Base-by-base conservation (phyloP, 176 grass and related monocot species). In the Calamus simplicifolius region DNA sequence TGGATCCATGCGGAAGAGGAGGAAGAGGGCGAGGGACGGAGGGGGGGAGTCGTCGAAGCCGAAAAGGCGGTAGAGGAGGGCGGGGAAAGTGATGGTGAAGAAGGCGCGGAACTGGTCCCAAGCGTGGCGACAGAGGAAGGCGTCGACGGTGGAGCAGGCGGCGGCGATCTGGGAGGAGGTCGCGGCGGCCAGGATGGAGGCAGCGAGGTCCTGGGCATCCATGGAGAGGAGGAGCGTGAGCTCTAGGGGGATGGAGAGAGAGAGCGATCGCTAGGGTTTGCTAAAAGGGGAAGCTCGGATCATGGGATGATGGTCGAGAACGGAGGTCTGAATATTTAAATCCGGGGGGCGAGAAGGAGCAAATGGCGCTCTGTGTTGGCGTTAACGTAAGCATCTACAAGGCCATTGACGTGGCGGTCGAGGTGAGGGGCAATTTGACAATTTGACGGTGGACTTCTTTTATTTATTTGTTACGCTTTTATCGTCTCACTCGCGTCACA, bases 81-180 rank as follows among this genome's bases (percentile, higher is more conserved):
- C 58, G 18, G 89, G 89, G 49, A 94, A 80, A 27, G 73, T 64
- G 56, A 88, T 58, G 56, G 84, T 73, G 80, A 94, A 82, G 84
- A 94, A 94, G 70, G 77, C 54, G 43, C 89, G 89, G 56, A 70
- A 61, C 55, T 82, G 81, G 51, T 94, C 71, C 48, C 69, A 70
- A 30, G 75, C 66, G 66, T 87, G 87, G 55, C 81, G 71, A 16
- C 69, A 21, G 68, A 96, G 83, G 72, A 85, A 90, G 63, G 77
- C 58, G 12, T 71, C 61, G 28, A 67, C 62, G 52, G 66, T 48
- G 26, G 66, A 50, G 50, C 77, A 62, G 8, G 75, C 75, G 51
- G 29, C 66, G 50, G 55, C 49, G 62, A 80, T 85, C 49, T 77
- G 77, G 2, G 51, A 58, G 2, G 75, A 69, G 5, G 73, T 35